These are phyloP conservation scores for Porcisia deanei DNA, from an alignment of 208 protist genomes.

Conservation along the genomic window DNA sequence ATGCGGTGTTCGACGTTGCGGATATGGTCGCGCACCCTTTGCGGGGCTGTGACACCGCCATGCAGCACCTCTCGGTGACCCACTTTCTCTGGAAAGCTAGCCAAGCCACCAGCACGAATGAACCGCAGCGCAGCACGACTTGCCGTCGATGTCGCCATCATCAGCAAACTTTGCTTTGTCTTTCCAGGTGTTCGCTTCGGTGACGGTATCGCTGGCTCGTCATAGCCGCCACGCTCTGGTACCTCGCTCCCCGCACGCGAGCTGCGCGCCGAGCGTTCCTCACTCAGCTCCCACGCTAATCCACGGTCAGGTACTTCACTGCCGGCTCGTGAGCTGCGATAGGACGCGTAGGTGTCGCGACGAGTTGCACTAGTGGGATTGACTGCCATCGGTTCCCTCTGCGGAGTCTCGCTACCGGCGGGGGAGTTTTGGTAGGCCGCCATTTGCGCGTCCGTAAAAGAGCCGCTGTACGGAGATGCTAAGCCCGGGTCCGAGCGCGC, in stretches of 20 bases:
- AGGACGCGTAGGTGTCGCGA: conserved; percentile 15
- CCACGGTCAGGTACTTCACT: conserved; percentile 53
- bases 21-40: conserved; percentile 35
- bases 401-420: conserved; percentile 51
- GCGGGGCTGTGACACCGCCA: not conserved
- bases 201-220: conserved; percentile 17
- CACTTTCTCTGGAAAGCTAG: not conserved
- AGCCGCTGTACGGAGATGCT: conserved; percentile 10
- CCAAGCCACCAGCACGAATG: conserved; percentile 3
- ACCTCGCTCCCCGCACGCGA: conserved; percentile 51
- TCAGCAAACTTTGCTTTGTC: conserved; percentile 12
- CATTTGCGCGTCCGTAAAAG: conserved; percentile 32
- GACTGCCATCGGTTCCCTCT: conserved; percentile 26
- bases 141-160: conserved; percentile 10
- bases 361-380: conserved; percentile 14
- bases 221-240: conserved; percentile 26
- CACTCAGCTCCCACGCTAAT: conserved; percentile 11
- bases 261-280: conserved; percentile 32
- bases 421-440: conserved; percentile 44
- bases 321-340: conserved; percentile 39
- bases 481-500: conserved; percentile 34
- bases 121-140: conserved; percentile 8
- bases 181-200: conserved; percentile 28
- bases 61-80: not conserved
- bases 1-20: conserved; percentile 39